A percentile compares a stretch with the other conserved stretches of the same genome.
Evolutionary conservation across 2,329 filamentous ascomycete species (phyloP).

Genomic region (Xylariaceae sp.): DNA sequence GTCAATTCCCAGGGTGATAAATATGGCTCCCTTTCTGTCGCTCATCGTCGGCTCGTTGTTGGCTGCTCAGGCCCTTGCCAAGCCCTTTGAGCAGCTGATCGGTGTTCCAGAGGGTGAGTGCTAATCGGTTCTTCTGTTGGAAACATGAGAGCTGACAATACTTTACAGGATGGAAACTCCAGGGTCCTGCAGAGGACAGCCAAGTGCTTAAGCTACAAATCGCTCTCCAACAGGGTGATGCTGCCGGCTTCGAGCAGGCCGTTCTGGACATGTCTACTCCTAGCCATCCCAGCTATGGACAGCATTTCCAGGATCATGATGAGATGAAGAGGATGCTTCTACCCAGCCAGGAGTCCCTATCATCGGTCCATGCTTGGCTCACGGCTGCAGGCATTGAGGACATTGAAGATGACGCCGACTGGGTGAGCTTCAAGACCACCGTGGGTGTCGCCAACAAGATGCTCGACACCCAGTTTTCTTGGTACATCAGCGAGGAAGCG

Average conservation of each 20-base stretch:
- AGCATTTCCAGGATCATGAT: conserved; percentile 33
- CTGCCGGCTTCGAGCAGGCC: conserved; percentile 30
- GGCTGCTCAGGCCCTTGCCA: conserved; percentile 30
- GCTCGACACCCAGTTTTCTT: conserved; percentile 31
- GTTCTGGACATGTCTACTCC: conserved; percentile 33
- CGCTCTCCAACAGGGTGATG: conserved; percentile 30
- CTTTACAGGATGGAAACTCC: conserved; percentile 29
- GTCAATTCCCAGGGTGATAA: conserved; percentile 50
- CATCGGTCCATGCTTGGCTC: conserved; percentile 29
- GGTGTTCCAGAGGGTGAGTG: conserved; percentile 28
- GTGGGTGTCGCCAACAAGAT: conserved; percentile 31
- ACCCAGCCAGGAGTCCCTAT: conserved; percentile 28
- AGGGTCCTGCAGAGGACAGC: conserved; percentile 28
- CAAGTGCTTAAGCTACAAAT: conserved; percentile 31
- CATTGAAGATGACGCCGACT: conserved; percentile 29
- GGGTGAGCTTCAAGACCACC: conserved; percentile 31
- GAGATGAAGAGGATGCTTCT: conserved; percentile 35
- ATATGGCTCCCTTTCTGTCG: conserved; percentile 44
- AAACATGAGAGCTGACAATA: conserved; percentile 16
- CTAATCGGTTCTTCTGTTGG: background rate
- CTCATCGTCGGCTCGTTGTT: conserved; percentile 27
- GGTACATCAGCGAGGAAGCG: conserved; percentile 28
- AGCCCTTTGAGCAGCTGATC: conserved; percentile 30
- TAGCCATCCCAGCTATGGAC: conserved; percentile 28
- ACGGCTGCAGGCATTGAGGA: conserved; percentile 23